Evolutionary conservation across 176 grass and related monocot genomes (phyloP).

Genomic region (Secale cereale): DNA sequence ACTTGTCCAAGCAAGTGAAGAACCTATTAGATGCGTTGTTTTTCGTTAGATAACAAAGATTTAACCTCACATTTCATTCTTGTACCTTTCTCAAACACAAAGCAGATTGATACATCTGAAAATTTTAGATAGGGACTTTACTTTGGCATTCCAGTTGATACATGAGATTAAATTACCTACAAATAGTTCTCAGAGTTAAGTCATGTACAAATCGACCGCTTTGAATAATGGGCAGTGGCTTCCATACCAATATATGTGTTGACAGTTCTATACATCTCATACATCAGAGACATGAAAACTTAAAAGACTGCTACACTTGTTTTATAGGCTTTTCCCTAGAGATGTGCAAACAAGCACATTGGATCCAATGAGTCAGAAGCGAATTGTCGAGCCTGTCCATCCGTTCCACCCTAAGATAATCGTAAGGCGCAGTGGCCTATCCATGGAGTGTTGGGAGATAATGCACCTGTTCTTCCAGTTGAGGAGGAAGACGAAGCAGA

Average conservation of each 20-base stretch:
- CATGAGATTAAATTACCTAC: background rate
- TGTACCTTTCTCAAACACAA: background rate
- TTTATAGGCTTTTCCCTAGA: slow-evolving; percentile 67
- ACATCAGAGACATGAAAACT: background rate
- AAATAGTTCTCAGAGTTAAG: background rate
- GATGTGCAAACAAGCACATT: slow-evolving; percentile 50
- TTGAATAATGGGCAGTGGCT: too few species aligned
- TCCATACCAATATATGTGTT: too few species aligned
- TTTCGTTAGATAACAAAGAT: background rate
- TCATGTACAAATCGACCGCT: too few species aligned
- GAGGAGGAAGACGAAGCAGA: slow-evolving; percentile 36
- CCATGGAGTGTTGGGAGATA: slow-evolving; percentile 61
- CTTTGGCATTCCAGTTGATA: background rate
- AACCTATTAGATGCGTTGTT: background rate
- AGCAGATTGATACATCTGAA: background rate
- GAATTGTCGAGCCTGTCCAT: slow-evolving; percentile 45
- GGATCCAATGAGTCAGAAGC: slow-evolving; percentile 20
- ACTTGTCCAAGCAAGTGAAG: background rate
- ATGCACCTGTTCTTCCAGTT: slow-evolving; percentile 31
- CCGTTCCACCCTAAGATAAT: slow-evolving; percentile 82
- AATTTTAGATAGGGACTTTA: background rate
- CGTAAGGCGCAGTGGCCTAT: slow-evolving; percentile 58
- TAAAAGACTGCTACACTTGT: background rate
- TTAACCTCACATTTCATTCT: background rate
- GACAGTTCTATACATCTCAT: too few species aligned